phyloP scores from a whole-genome alignment of 345 rosid genomes.

The Citrus glauca region DNA sequence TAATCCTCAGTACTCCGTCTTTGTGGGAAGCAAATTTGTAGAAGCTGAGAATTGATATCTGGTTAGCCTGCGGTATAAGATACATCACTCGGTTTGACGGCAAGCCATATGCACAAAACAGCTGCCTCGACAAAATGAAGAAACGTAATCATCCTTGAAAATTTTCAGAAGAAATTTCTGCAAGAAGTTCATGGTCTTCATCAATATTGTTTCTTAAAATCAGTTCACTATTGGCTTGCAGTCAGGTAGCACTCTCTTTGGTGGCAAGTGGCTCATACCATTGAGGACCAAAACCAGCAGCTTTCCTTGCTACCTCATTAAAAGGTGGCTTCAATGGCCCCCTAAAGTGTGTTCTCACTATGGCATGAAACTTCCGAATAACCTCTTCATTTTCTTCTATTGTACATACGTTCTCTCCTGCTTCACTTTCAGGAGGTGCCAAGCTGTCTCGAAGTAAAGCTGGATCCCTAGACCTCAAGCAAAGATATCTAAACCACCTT shows the following conservation, averaged over 20 bases:
- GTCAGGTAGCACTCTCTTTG: constrained; percentile 30
- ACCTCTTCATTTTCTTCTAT: constrained; percentile 44
- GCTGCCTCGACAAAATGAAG: neutral
- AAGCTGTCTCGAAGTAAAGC: constrained; percentile 12
- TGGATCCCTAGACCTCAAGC: constrained; percentile 41
- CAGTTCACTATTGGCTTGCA: neutral
- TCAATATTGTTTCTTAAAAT: neutral
- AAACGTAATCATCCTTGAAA: neutral
- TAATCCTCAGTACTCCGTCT: too few species aligned
- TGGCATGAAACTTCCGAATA: constrained; percentile 56
- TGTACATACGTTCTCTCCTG: constrained; percentile 17
- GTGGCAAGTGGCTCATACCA: constrained; percentile 90
- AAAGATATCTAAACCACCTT: constrained; percentile 80
- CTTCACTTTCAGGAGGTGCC: constrained; percentile 17
- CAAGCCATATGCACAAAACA: neutral
- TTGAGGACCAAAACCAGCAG: constrained; percentile 84
- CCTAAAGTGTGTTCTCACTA: constrained; percentile 69
- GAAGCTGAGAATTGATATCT: neutral
- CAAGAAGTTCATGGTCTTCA: neutral
- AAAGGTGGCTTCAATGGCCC: constrained; percentile 98
- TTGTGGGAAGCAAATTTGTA: neutral
- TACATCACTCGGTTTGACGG: neutral
- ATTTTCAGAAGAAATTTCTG: neutral
- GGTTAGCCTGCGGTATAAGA: neutral
- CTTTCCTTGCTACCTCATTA: constrained; percentile 76